Conservation (phyloP, 202 grass and related monocot species). For the Carex arenaria region DNA sequence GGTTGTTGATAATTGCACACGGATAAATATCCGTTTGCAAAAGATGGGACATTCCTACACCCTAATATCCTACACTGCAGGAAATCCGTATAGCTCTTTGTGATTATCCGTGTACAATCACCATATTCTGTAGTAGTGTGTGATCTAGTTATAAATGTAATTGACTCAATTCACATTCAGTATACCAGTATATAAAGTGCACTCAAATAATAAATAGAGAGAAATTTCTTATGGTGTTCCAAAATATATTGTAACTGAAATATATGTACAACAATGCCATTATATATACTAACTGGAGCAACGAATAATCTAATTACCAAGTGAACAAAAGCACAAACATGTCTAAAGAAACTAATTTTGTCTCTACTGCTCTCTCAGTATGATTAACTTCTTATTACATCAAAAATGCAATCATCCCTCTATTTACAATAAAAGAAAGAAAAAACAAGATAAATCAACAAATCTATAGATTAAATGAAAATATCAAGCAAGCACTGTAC, state of each 20-base stretch:
- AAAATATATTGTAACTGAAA: background rate
- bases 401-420: background rate
- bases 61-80: too few species aligned
- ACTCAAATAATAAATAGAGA: background rate
- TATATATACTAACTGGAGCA: too few species aligned
- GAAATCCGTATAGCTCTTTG: too few species aligned
- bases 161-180: background rate
- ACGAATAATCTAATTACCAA: too few species aligned
- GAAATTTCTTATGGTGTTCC: background rate
- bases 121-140: too few species aligned
- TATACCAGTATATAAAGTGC: background rate
- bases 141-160: background rate
- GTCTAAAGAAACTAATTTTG: background rate
- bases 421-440: background rate
- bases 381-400: slow-evolving; percentile 5
- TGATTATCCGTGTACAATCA: too few species aligned
- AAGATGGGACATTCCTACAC: too few species aligned
- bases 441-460: background rate
- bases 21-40: too few species aligned
- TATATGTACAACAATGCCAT: background rate
- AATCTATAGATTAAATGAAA: slow-evolving; percentile 1
- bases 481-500: background rate
- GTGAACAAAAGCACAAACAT: background rate
- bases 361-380: background rate
- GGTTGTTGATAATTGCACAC: too few species aligned